Base-by-base conservation (phyloP, 176 grass and related monocot species). In the Oryza glaberrima region DNA sequence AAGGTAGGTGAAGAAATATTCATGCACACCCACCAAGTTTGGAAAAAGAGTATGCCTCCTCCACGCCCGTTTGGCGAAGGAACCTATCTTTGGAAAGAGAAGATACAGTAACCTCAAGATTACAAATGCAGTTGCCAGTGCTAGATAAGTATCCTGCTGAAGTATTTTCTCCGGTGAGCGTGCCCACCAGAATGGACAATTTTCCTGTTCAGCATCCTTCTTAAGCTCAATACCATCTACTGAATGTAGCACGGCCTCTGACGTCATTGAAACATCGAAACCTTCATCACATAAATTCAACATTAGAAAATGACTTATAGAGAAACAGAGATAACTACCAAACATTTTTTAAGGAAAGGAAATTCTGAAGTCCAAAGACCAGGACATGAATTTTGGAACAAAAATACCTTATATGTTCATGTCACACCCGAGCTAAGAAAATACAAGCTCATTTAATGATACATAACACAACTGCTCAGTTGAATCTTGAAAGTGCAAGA, bases 111-210 rank as follows among this genome's bases (percentile, higher is more conserved):
- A 52, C 68, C 92, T 88, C 83, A 94, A 69, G 51, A 99, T 66
- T 2, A 99, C 86, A 47, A 99, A 96, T 67, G 77, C 83, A 0
- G 73, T 82, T 48, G 97, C 94, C 23, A 99, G 83, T 84, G 94
- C 86, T 10, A 99, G 86, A 85, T 99, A 99, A 23, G 86, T 92
- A 82, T 96, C 97, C 81, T 96, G 94, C 90, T 96, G 90, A 70
- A 99, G 86, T 83, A 99, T 81, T 71, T 99, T 99, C 84, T 99
- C 97, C 54, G 97, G 97, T 4, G 97, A 99, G 66, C 90, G 90
- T 2, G 97, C 97, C 94, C 94, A 96, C 78, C 94, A 92, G 69
- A 99, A 99, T 16, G 97, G 97, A 23, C 94, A 99, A 28, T 94
- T 94, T 52, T 96, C 97, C 13, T 70, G 97, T 19, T 94, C 92